phyloP scores from a whole-genome alignment of 2,329 filamentous ascomycete species.

The Aureobasidium sp. region DNA sequence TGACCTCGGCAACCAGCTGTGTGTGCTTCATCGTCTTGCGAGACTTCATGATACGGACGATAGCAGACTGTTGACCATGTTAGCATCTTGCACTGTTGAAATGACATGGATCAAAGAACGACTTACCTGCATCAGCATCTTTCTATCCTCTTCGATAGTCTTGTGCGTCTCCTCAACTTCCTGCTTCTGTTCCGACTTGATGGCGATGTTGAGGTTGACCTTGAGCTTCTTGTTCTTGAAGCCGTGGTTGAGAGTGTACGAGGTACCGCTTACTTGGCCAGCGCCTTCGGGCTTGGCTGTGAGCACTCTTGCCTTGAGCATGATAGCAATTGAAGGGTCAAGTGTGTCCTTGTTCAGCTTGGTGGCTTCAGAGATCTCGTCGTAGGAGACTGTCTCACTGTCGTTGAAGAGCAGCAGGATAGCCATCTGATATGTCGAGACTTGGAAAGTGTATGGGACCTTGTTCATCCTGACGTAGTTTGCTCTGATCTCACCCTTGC shows the following conservation, averaged over 20 bases:
- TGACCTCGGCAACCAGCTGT: conserved; percentile 88
- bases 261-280: conserved; percentile 69
- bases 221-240: conserved; percentile 99
- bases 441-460: conserved; percentile 91
- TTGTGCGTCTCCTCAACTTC: conserved; percentile 98
- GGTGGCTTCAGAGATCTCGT: conserved; percentile 77
- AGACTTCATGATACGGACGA: conserved; percentile 99
- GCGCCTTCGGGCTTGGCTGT: conserved; percentile 60
- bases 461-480: conserved; percentile 84
- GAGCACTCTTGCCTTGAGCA: conserved; percentile 89
- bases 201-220: conserved; percentile 88
- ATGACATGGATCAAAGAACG: not conserved
- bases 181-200: conserved; percentile 92
- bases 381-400: conserved; percentile 72
- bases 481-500: conserved; percentile 92
- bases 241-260: conserved; percentile 79
- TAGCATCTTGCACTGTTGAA: conserved; percentile 19
- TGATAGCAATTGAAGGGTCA: conserved; percentile 75
- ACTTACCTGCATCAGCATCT: conserved; percentile 89
- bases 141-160: conserved; percentile 97
- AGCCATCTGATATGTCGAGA: conserved; percentile 97
- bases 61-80: conserved; percentile 65
- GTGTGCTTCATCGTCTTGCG: conserved; percentile 98
- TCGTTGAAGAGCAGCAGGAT: conserved; percentile 94
- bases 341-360: conserved; percentile 72